A percentile compares a stretch with the other conserved stretches of the same genome.
Evolutionary conservation across 495 filamentous ascomycete genomes (phyloP).

Genomic region (Penicillium desertorum): DNA sequence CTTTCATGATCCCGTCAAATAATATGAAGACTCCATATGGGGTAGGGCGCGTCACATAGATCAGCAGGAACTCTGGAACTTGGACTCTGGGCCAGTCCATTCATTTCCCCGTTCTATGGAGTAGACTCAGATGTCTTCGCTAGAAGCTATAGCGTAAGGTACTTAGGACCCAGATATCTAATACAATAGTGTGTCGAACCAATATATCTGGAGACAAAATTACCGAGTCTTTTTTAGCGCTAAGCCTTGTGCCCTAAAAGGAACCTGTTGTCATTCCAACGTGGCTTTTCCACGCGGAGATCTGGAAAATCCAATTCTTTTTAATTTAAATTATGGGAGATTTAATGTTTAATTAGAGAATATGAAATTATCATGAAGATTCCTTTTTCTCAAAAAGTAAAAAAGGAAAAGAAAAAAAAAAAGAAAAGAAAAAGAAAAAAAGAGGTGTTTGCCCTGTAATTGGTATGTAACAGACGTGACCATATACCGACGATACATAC

Average conservation of each 20-base stretch:
- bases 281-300: constrained; percentile 8
- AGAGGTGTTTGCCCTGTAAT: not conserved
- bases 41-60: constrained; percentile 3
- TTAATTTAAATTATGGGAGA: too few relatives aligned
- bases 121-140: not conserved
- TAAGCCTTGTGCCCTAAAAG: constrained; percentile 6
- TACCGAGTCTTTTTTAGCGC: not conserved
- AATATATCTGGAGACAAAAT: not conserved
- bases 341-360: too few relatives aligned
- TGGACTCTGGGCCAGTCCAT: constrained; percentile 2
- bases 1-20: not conserved
- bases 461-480: constrained; percentile 4
- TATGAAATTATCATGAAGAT: too few relatives aligned
- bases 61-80: constrained; percentile 4
- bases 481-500: constrained; percentile 10
- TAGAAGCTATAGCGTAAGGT: too few relatives aligned
- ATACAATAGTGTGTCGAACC: not conserved
- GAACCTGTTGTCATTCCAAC: constrained; percentile 6
- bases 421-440: too few relatives aligned
- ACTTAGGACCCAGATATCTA: not conserved
- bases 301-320: too few relatives aligned
- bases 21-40: constrained; percentile 11
- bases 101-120: not conserved
- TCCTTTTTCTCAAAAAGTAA: too few relatives aligned
- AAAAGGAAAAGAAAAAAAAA: too few relatives aligned